Evolutionary conservation across 106 monocot species (phyloP).

Genomic region (Dioscorea dumetorum): DNA sequence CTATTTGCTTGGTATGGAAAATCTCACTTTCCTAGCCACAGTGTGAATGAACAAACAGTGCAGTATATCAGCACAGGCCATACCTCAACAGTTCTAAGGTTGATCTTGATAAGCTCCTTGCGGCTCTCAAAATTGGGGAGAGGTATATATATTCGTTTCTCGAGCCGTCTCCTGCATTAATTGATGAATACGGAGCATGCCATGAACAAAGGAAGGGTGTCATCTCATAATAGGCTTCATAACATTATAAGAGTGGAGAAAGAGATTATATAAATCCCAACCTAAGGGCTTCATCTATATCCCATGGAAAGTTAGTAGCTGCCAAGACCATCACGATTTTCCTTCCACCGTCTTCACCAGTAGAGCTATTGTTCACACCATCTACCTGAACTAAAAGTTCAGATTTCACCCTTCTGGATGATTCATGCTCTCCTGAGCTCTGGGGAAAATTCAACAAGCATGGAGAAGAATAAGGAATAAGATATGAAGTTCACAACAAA

Average conservation of each 20-base stretch:
- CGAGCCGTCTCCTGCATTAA: slow-evolving; percentile 72
- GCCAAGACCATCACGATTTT: slow-evolving; percentile 99
- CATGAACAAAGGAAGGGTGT: not conserved
- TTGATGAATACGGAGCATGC: not conserved
- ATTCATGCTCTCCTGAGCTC: slow-evolving; percentile 97
- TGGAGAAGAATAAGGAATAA: no score
- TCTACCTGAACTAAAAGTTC: slow-evolving; percentile 96
- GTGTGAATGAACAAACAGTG: no score
- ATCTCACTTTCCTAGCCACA: no score
- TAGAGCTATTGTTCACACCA: slow-evolving; percentile 82
- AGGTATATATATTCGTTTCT: slow-evolving; percentile 97
- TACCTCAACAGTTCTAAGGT: slow-evolving; percentile 94
- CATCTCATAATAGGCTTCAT: no score
- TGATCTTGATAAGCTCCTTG: slow-evolving; percentile 91
- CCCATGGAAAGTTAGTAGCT: slow-evolving; percentile 99
- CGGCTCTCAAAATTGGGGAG: slow-evolving; percentile 95
- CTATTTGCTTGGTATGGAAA: no score
- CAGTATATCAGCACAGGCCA: not conserved
- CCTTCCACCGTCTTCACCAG: slow-evolving; percentile 72
- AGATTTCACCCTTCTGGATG: slow-evolving; percentile 97
- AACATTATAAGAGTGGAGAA: not conserved
- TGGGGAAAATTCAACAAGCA: slow-evolving; percentile 11
- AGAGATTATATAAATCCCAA: slow-evolving; percentile 7
- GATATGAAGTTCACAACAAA: no score
- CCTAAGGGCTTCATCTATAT: slow-evolving; percentile 99